Evolutionary conservation across 305 asterid genomes (phyloP), one percentile per base, ranked within the genome.

Genomic region (Withania somnifera): DNA sequence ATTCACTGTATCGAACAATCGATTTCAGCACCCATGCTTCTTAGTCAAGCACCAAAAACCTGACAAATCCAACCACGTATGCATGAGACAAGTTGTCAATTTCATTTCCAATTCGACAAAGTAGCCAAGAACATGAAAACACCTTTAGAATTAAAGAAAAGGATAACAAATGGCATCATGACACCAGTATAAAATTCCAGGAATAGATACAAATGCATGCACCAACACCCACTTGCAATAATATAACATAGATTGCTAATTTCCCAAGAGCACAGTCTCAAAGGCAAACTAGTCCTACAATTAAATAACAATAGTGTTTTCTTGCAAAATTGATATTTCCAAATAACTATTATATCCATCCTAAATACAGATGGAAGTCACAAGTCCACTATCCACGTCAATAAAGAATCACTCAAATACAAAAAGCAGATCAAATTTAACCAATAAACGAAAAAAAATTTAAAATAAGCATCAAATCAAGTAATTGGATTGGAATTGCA

Each of bases 181-280:
- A 17, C 61, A 73, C 47, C 24, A 47, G 4, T 26, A 75, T 34
- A 26, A 61, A 61, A 13, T 61, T 75, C 11, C 60, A 50, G 17
- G 14, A 34, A 75, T 50, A 14, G 42, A 75, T 50, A 26, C 61
- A 75, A 75, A 51, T 75, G 80, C 80, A 75, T 75, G 80, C 80
- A 75, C 61, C 80, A 50, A 17, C 45, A 75, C 11, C 80, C 80
- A 50, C 80, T 75, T 75, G 80, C 80, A 50, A 47, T 75, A 75
- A 75, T 11, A 75, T 75, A 75, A 75, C 50, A 26, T 2, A 61
- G 9, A 22, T 61, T 28, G n/a, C 64, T 42, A 47, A 69, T 24
- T 42, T 45, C 58, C 58, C 19, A 24, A 73, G 15, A 47, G 45
- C 42, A 75, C 26, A n/a, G 22, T 24, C 40, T 45, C 79, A 73